phyloP scores from a whole-genome alignment of 2,329 filamentous ascomycete genomes.

The Ilyonectria destructans region DNA sequence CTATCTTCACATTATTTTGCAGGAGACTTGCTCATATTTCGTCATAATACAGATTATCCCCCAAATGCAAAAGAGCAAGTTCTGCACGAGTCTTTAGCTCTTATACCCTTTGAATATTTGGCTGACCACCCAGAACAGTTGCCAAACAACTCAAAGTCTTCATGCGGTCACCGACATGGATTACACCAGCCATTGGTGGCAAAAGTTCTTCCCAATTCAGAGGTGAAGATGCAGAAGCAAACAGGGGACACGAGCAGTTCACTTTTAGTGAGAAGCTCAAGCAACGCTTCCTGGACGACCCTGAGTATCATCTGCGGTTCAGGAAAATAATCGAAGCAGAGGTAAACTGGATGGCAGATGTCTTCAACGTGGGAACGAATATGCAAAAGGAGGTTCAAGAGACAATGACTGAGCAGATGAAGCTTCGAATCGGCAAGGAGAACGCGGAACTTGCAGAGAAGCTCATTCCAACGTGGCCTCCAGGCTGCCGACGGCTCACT shows the following conservation, averaged over 20 bases:
- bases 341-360: background rate
- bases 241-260: background rate
- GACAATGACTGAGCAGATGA: background rate
- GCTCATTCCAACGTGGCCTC: constrained; percentile 4
- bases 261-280: background rate
- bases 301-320: background rate
- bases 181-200: background rate
- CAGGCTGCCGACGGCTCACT: background rate
- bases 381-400: background rate
- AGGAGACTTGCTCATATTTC: background rate
- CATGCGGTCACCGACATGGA: background rate
- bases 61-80: background rate
- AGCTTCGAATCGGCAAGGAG: background rate
- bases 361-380: background rate
- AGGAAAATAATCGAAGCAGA: background rate
- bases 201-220: background rate
- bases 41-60: background rate
- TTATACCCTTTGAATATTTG: background rate
- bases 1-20: background rate
- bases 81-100: too few relatives aligned
- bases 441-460: background rate
- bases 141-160: background rate
- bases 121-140: background rate
- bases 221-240: background rate
- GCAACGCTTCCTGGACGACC: background rate